These are phyloP conservation scores for Glebionis coronaria DNA, from an alignment of 129 eudicot species.

Conservation along the genomic window DNA sequence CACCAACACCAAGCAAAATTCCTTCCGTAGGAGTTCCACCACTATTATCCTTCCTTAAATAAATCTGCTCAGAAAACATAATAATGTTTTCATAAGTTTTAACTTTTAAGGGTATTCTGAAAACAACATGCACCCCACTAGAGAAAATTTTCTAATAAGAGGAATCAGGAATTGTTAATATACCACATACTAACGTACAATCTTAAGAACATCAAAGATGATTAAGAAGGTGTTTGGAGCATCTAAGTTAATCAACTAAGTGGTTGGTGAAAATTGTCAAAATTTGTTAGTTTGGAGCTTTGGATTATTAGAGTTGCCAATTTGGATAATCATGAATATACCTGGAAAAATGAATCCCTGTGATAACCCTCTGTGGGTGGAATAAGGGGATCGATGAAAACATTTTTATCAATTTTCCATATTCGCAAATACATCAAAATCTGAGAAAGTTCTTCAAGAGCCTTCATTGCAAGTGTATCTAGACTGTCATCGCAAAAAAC, in stretches of 20 bases:
- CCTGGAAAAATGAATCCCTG: conserved; percentile 90
- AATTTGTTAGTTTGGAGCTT: too few species aligned
- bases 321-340: conserved; percentile 11
- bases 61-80: conserved; percentile 45
- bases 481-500: conserved; percentile 20
- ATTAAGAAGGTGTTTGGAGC: not conserved
- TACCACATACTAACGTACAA: not conserved
- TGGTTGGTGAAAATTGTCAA: not conserved
- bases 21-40: conserved; percentile 69
- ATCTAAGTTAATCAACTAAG: not conserved
- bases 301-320: too few species aligned
- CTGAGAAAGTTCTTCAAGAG: conserved; percentile 88
- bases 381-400: conserved; percentile 82
- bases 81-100: conserved; percentile 24
- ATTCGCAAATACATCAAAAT: conserved; percentile 67
- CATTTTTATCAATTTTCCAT: conserved; percentile 70
- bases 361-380: conserved; percentile 92
- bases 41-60: conserved; percentile 55
- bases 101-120: too few species aligned
- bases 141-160: conserved; percentile 1
- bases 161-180: not conserved
- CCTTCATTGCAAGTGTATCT: conserved; percentile 79
- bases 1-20: conserved; percentile 91
- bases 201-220: conserved; percentile 1
- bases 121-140: not conserved